A percentile compares a stretch with the other conserved stretches of the same genome.
phyloP scores from a whole-genome alignment of 2,329 filamentous ascomycete species.

The Phoma sp. region DNA sequence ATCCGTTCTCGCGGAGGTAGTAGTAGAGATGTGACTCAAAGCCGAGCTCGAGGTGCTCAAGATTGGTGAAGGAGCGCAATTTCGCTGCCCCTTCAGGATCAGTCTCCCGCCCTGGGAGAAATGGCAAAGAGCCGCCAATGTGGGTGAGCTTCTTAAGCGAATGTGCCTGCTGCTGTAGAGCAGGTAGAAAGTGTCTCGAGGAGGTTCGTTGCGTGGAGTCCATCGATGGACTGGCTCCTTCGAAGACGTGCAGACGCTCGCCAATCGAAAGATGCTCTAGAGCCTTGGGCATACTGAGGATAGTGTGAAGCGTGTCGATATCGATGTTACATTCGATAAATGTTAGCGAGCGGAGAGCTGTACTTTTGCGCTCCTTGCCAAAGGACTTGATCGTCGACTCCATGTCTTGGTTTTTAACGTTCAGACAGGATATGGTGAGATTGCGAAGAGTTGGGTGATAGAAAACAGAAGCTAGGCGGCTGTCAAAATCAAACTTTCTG shows the following conservation, averaged over 20 bases:
- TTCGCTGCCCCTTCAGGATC: slow-evolving; percentile 25
- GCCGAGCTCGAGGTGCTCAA: slow-evolving; percentile 39
- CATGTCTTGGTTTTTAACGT: slow-evolving; percentile 32
- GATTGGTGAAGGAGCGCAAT: slow-evolving; percentile 31
- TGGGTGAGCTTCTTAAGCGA: slow-evolving; percentile 41
- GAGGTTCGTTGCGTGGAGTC: slow-evolving; percentile 28
- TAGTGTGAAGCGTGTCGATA: slow-evolving; percentile 32
- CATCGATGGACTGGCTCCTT: slow-evolving; percentile 28
- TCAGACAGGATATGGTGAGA: slow-evolving; percentile 43
- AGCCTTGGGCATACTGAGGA: slow-evolving; percentile 42
- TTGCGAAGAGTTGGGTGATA: slow-evolving; percentile 40
- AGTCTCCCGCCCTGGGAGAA: slow-evolving; percentile 16
- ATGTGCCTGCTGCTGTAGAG: slow-evolving; percentile 39
- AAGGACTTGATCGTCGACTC: slow-evolving; percentile 14
- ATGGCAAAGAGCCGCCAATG: slow-evolving; percentile 29
- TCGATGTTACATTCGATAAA: slow-evolving; percentile 49
- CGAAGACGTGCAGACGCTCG: slow-evolving; percentile 41
- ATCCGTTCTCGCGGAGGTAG: slow-evolving; percentile 33
- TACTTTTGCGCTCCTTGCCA: slow-evolving; percentile 29
- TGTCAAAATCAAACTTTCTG: slow-evolving; percentile 35
- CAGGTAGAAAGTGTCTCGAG: slow-evolving; percentile 33
- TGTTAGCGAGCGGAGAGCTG: slow-evolving; percentile 38
- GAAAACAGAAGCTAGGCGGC: slow-evolving; percentile 37
- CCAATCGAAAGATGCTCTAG: slow-evolving; percentile 42
- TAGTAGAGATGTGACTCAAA: slow-evolving; percentile 36